These are phyloP conservation scores for Casuarina cunninghamiana DNA, from an alignment of 306 rosid genomes.

Conservation along the genomic window DNA sequence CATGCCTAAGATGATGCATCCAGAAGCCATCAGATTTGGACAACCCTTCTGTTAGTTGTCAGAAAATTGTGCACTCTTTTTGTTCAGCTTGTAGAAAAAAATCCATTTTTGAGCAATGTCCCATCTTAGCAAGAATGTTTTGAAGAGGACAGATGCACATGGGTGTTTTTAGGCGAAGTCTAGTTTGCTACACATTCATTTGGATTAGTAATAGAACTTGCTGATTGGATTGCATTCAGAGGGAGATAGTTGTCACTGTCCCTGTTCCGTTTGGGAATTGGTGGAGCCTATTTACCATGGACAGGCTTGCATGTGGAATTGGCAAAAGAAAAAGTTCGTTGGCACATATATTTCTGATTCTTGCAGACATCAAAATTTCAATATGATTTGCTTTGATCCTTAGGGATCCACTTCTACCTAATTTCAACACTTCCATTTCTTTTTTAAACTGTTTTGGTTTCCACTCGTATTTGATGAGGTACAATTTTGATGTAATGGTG, in stretches of 20 bases:
- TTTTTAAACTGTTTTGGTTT: neutral
- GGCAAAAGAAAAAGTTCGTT: neutral
- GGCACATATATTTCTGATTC: neutral
- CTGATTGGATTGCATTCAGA: neutral
- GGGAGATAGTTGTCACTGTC: neutral
- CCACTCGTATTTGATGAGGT: conserved; percentile 3
- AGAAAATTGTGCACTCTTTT: neutral
- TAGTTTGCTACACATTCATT: neutral
- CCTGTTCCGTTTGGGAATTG: neutral
- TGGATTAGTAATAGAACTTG: neutral
- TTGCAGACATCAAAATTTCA: neutral
- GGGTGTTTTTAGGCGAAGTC: neutral
- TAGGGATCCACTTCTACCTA: neutral
- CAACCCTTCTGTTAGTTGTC: neutral
- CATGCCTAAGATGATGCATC: neutral
- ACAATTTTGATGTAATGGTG: conserved; percentile 18
- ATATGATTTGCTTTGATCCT: neutral
- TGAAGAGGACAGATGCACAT: neutral
- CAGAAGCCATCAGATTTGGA: neutral
- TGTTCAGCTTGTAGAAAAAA: neutral
- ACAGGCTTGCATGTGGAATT: conserved; percentile 1
- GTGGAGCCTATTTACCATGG: neutral
- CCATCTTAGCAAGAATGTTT: neutral
- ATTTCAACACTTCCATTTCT: neutral
- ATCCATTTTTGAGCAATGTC: neutral